Evolutionary conservation across 495 filamentous ascomycete genomes (phyloP).

Genomic region (Talaromyces wortmannii): DNA sequence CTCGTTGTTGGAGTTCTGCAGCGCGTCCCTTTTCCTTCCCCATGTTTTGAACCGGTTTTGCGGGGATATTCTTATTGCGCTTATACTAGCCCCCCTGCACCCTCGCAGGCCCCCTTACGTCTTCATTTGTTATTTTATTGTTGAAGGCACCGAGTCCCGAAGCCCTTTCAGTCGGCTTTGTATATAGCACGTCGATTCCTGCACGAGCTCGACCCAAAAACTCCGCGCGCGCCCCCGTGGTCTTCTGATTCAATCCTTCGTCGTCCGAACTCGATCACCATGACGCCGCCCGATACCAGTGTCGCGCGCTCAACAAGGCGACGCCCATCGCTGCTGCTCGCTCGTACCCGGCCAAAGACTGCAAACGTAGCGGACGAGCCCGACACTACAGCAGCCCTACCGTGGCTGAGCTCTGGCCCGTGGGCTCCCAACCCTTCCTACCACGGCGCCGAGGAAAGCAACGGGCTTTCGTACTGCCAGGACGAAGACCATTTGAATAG

Average conservation of each 20-base stretch:
- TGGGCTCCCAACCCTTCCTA: constrained; percentile 12
- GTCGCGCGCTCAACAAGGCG: constrained; percentile 19
- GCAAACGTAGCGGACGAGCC: constrained; percentile 11
- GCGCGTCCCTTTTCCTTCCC: neutral
- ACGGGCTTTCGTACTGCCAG: neutral
- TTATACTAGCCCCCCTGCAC: neutral
- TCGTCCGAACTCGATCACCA: constrained; percentile 11
- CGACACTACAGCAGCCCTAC: constrained; percentile 9
- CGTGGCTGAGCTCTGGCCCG: constrained; percentile 21
- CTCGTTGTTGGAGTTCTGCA: neutral
- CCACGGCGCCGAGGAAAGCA: neutral
- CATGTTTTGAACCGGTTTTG: neutral
- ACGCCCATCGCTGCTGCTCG: constrained; percentile 30
- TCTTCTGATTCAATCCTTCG: neutral
- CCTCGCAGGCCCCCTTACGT: constrained; percentile 4
- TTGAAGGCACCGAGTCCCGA: constrained; percentile 2
- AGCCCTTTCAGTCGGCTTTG: neutral
- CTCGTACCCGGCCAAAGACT: constrained; percentile 29
- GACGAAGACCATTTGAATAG: constrained; percentile 14
- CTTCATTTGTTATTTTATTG: neutral
- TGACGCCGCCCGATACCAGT: constrained; percentile 29
- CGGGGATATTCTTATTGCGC: neutral
- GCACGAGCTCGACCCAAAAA: constrained; percentile 5
- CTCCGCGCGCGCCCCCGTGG: neutral
- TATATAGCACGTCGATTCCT: neutral